phyloP scores from a whole-genome alignment of 345 rosid species.

The Populus alba region DNA sequence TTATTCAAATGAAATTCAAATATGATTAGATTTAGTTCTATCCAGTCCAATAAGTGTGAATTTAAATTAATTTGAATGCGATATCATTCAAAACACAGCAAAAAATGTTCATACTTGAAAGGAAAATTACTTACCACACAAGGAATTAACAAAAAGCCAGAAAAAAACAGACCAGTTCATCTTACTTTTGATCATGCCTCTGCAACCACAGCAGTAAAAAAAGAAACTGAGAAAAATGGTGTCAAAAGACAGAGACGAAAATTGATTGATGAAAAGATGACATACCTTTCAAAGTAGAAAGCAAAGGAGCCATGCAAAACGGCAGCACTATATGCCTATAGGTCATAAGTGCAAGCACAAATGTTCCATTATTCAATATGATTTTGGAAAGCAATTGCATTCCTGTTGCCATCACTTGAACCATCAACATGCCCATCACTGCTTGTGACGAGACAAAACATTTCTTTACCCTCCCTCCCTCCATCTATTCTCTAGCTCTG shows the following conservation, averaged over 20 bases:
- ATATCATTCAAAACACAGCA: no score
- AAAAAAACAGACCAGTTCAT: constrained; percentile 28
- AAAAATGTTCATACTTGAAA: no score
- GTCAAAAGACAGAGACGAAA: background rate
- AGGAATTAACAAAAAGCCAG: constrained; percentile 44
- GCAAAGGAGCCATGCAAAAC: constrained; percentile 51
- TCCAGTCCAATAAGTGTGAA: no score
- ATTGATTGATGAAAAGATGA: background rate
- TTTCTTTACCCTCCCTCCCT: no score
- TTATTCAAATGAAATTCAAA: no score
- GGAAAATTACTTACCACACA: constrained; percentile 29
- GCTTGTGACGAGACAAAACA: constrained; percentile 17
- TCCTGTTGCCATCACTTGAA: constrained; percentile 43
- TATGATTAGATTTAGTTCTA: no score
- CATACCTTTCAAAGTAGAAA: constrained; percentile 42
- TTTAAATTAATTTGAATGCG: no score
- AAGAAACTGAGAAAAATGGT: background rate
- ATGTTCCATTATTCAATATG: constrained; percentile 35
- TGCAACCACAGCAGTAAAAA: constrained; percentile 17
- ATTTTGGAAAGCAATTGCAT: constrained; percentile 42
- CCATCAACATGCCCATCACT: constrained; percentile 36
- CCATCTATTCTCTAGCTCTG: no score
- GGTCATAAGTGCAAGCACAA: constrained; percentile 44
- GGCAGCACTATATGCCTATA: constrained; percentile 52
- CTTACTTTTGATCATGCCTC: constrained; percentile 18